Evolutionary conservation across 148 eudicot genomes (phyloP).

Genomic region (Bassia scoparia): DNA sequence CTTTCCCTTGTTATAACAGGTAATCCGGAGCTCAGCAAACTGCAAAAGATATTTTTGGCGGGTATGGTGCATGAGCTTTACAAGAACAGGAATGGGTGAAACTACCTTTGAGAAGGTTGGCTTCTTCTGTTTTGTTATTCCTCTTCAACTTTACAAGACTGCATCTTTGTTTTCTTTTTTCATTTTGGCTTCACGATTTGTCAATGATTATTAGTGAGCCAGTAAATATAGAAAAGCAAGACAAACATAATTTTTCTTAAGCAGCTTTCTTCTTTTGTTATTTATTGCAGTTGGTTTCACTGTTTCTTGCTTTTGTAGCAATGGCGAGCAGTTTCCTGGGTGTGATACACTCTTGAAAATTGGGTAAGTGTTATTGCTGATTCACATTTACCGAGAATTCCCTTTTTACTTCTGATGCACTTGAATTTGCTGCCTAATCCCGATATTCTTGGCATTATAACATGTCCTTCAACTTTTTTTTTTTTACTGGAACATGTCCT

Average conservation of each 20-base stretch:
- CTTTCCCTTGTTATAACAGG: constrained; percentile 37
- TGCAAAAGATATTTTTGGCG: constrained; percentile 83
- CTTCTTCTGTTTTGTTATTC: background rate
- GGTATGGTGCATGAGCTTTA: constrained; percentile 96
- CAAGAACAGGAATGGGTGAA: constrained; percentile 94
- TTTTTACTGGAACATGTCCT: too few species aligned
- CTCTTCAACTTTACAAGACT: background rate
- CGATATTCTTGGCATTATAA: constrained; percentile 1
- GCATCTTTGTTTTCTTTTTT: background rate
- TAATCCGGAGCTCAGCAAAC: constrained; percentile 65
- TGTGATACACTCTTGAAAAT: constrained; percentile 74
- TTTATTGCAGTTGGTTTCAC: constrained; percentile 64
- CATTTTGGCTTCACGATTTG: background rate
- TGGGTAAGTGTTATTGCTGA: constrained; percentile 50
- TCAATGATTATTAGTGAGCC: too few species aligned
- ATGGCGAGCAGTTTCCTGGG: constrained; percentile 78
- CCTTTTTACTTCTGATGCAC: background rate
- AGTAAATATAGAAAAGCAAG: background rate
- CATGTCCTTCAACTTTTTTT: too few species aligned
- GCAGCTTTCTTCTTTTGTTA: background rate
- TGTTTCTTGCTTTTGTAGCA: constrained; percentile 79
- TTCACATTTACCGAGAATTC: background rate
- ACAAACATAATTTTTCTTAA: background rate
- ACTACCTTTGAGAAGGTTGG: constrained; percentile 91
- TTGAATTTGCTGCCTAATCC: background rate